These are phyloP conservation scores for Cyberlindnera meyerae DNA, from an alignment of 805 yeast species.

Conservation along the genomic window DNA sequence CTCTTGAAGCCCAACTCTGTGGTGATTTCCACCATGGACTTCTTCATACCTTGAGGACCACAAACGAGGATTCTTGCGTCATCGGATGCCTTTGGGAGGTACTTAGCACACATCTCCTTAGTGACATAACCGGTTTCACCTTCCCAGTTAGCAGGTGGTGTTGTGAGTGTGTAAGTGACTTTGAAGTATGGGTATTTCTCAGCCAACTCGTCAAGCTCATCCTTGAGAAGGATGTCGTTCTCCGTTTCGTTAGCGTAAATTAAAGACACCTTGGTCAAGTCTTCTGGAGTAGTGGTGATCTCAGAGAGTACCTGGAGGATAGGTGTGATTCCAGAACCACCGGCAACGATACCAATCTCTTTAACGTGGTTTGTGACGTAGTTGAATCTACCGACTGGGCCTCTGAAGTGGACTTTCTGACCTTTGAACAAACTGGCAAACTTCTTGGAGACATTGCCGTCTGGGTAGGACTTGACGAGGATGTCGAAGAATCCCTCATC, in stretches of 20 bases:
- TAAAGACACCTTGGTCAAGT: constrained; percentile 53
- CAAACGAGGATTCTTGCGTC: constrained; percentile 62
- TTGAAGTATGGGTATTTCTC: constrained; percentile 56
- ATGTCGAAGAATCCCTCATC: constrained; percentile 75
- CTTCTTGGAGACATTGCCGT: constrained; percentile 63
- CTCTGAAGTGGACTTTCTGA: constrained; percentile 63
- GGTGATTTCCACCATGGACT: constrained; percentile 43
- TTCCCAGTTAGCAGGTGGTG: constrained; percentile 48
- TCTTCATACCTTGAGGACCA: constrained; percentile 72
- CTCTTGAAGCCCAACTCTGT: constrained; percentile 55
- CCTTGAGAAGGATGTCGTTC: constrained; percentile 68
- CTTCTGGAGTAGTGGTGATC: constrained; percentile 65
- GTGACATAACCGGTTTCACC: constrained; percentile 59
- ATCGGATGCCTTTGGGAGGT: constrained; percentile 45
- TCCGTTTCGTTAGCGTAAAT: constrained; percentile 72
- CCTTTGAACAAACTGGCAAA: constrained; percentile 65
- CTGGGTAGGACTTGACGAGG: constrained; percentile 68
- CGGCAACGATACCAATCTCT: constrained; percentile 68
- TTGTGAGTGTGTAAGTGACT: constrained; percentile 53
- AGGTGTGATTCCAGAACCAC: constrained; percentile 90
- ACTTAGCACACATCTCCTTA: constrained; percentile 47
- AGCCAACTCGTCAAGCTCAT: constrained; percentile 67
- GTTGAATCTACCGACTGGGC: constrained; percentile 72
- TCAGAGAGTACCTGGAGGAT: constrained; percentile 74
- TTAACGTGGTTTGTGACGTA: constrained; percentile 56